These are phyloP conservation scores for Penicillium digitatum DNA, from an alignment of 2,329 filamentous ascomycete genomes.

Conservation along the genomic window DNA sequence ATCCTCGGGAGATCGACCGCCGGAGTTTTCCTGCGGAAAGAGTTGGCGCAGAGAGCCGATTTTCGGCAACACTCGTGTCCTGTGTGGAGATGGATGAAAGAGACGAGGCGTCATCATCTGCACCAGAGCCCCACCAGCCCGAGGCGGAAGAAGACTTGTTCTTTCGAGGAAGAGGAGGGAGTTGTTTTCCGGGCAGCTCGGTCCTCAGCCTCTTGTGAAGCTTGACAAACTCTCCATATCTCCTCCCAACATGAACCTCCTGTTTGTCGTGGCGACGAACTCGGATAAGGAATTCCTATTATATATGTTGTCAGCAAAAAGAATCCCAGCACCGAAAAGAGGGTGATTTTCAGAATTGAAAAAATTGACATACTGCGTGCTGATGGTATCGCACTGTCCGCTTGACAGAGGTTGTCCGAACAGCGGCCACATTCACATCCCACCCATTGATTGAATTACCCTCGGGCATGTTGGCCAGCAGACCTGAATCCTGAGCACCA, in stretches of 20 bases:
- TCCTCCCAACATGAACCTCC: constrained; percentile 74
- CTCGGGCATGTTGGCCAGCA: constrained; percentile 82
- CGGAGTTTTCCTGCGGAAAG: constrained; percentile 28
- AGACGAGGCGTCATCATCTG: constrained; percentile 71
- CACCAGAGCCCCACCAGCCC: constrained; percentile 52
- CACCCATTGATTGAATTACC: constrained; percentile 91
- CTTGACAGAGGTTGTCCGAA: constrained; percentile 74
- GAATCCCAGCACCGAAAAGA: neutral
- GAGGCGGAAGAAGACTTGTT: constrained; percentile 75
- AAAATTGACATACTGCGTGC: constrained; percentile 73
- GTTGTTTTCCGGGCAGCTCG: constrained; percentile 84
- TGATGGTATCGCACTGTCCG: constrained; percentile 85
- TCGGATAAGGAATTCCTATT: constrained; percentile 79
- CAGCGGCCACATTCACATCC: constrained; percentile 93
- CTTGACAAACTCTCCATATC: constrained; percentile 82
- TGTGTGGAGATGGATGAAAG: constrained; percentile 75
- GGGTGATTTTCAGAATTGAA: neutral
- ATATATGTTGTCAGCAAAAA: constrained; percentile 1
- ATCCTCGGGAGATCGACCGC: constrained; percentile 31
- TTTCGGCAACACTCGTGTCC: constrained; percentile 46
- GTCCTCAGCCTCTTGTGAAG: constrained; percentile 74
- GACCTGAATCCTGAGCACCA: constrained; percentile 83
- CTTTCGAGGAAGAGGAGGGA: constrained; percentile 84
- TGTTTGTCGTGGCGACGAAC: constrained; percentile 72
- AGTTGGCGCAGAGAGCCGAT: constrained; percentile 31